Percentiles rank a stretch among this genome's conserved stretches.
Evolutionary conservation across 2,329 filamentous ascomycete species (phyloP).

Genomic region (Lecanoromycetidae sp.): DNA sequence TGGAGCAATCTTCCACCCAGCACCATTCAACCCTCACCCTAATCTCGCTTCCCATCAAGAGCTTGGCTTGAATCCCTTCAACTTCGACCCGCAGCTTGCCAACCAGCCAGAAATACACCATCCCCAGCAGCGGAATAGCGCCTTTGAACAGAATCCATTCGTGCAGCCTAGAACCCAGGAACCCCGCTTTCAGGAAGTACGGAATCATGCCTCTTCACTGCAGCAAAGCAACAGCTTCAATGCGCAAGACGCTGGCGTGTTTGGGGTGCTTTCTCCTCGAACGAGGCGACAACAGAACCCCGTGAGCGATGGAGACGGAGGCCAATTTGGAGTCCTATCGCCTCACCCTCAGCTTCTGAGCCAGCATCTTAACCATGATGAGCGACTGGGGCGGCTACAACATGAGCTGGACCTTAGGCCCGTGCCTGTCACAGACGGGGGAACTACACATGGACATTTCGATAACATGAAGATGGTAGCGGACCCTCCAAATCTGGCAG

Average conservation of each 20-base stretch:
- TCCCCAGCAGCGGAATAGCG: slow-evolving; percentile 7
- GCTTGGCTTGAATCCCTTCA: slow-evolving; percentile 14
- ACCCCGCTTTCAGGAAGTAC: slow-evolving; percentile 17
- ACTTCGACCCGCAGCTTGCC: slow-evolving; percentile 16
- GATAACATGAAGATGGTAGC: slow-evolving; percentile 43
- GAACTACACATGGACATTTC: slow-evolving; percentile 20
- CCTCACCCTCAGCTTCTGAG: slow-evolving; percentile 19
- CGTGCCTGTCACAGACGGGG: slow-evolving; percentile 12
- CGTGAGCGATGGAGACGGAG: slow-evolving; percentile 21
- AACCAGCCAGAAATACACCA: slow-evolving; percentile 10
- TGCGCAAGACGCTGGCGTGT: slow-evolving; percentile 1
- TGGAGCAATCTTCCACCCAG: slow-evolving; percentile 10
- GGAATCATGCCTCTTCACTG: not conserved
- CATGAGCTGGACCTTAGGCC: slow-evolving; percentile 17
- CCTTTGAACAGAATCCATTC: slow-evolving; percentile 7
- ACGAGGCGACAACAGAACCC: slow-evolving; percentile 17
- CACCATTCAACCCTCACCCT: slow-evolving; percentile 8
- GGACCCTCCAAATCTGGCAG: slow-evolving; percentile 53
- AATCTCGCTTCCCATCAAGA: slow-evolving; percentile 13
- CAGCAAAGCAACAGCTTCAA: slow-evolving; percentile 5
- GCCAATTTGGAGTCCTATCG: slow-evolving; percentile 20
- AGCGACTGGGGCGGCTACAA: slow-evolving; percentile 16
- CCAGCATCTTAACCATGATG: slow-evolving; percentile 20
- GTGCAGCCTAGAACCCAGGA: not conserved
- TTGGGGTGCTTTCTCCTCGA: slow-evolving; percentile 5